Conservation (phyloP, 108 stramenopile genomes). For the Cyclotella kingstonii region DNA sequence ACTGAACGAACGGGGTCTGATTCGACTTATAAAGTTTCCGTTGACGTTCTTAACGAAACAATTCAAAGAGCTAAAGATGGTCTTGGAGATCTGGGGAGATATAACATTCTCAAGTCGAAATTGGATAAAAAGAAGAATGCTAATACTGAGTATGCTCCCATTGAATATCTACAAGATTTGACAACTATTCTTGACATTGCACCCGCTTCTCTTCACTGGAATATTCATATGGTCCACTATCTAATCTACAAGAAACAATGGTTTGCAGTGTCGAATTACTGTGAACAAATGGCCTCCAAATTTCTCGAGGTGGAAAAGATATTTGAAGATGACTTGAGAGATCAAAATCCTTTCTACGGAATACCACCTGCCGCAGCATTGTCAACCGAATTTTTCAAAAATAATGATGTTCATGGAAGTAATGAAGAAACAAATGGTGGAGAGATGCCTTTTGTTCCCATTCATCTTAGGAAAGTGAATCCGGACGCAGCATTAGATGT, state of each 20-base stretch:
- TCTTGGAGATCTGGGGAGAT: too few species aligned
- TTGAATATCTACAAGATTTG: background rate
- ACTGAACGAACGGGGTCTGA: background rate
- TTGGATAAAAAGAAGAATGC: background rate
- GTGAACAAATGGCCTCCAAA: conserved; percentile 31
- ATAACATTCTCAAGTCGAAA: too few species aligned
- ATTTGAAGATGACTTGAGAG: conserved; percentile 23
- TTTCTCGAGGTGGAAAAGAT: conserved; percentile 18
- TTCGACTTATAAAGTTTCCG: conserved; percentile 1
- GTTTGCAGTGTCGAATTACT: conserved; percentile 40
- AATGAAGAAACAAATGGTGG: background rate
- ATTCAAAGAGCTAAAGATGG: background rate
- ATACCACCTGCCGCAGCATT: conserved; percentile 16
- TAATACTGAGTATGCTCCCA: too few species aligned
- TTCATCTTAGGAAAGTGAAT: conserved; percentile 14
- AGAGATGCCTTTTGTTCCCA: conserved; percentile 16
- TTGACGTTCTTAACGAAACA: background rate
- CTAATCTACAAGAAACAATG: conserved; percentile 21
- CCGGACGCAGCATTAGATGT: conserved; percentile 32
- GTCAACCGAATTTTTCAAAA: conserved; percentile 20
- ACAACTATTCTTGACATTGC: conserved; percentile 16
- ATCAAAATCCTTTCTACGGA: conserved; percentile 7
- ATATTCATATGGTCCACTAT: conserved; percentile 17
- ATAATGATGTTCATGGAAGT: background rate
- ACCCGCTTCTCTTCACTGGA: conserved; percentile 20